Evolutionary conservation across 108 stramenopile genomes (phyloP), one percentile per base, ranked within the genome.

Genomic region (Skeletonema potamos): DNA sequence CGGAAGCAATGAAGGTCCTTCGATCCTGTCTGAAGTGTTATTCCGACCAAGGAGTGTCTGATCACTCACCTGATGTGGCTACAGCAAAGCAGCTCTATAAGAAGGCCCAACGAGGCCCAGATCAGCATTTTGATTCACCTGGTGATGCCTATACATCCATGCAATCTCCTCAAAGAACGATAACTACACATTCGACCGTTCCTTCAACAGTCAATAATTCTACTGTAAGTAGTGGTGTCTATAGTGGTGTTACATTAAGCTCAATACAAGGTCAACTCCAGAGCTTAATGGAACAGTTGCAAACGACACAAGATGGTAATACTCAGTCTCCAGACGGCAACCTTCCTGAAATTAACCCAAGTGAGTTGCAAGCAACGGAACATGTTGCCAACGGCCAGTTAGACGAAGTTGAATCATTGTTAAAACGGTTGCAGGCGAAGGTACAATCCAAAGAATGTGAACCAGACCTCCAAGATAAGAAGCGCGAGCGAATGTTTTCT

Each of bases 1-100:
- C 39, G 41, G 77, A 63, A 22, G 77, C 77, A 22, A 58, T 67
- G 54, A 66, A 70, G 29, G 59, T 67, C 10, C 61, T 78, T 10
- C 57, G 70, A 72, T 70, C 60, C 3, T 78, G 77, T 24, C 57
- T 78, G 28, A 78, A 72, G 54, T 17, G 66, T n/a, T 72, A 66
- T 30, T 54, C 77, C 6, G 70, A 78, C 18, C 77, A 66, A 43
- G 77, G 77, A 55, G 39, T 67, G 20, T 58, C 77, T 9, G 60
- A 78, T 12, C 65, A 67, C 43, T 58, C 46, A 22, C 36, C 62
- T 17, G 44, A 73, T 13, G 72, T 80, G 22, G 58, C 54, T 32
- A 78, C 59, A 54, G 77, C 77, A n/a, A 54, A 54, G 44, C 39
- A 67, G 20, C 27, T 72, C 24, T 66, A 67, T 59, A 66, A 72